phyloP scores from a whole-genome alignment of 768 basidiomycete genomes.

The Jaapia argillacea region DNA sequence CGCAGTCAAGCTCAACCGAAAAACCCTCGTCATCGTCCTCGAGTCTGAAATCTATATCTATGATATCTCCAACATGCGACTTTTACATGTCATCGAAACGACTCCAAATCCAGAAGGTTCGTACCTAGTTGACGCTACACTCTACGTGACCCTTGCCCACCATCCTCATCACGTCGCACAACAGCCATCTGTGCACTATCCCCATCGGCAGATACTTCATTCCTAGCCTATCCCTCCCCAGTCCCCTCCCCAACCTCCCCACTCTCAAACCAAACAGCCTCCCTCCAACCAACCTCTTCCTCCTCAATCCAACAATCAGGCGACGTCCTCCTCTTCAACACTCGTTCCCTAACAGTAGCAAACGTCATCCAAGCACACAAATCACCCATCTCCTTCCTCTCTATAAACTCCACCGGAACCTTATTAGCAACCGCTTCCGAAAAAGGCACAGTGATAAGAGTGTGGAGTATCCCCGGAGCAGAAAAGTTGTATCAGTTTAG shows the following conservation, averaged over 20 bases:
- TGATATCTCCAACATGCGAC: conserved; percentile 97
- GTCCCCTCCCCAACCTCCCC: conserved; percentile 74
- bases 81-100: conserved; percentile 96
- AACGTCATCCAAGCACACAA: conserved; percentile 99
- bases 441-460: conserved; percentile 95
- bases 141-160: conserved; percentile 2
- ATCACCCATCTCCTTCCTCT: conserved; percentile 77
- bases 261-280: conserved; percentile 31
- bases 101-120: conserved; percentile 90
- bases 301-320: conserved; percentile 39
- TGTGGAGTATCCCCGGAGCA: conserved; percentile 84
- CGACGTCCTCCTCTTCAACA: conserved; percentile 93
- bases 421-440: conserved; percentile 90
- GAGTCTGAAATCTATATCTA: conserved; percentile 99
- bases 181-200: conserved; percentile 91
- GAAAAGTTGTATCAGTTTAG: conserved; percentile 96
- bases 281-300: conserved; percentile 22
- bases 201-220: conserved; percentile 86
- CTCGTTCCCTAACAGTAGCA: conserved; percentile 80
- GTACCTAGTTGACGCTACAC: conserved; percentile 7
- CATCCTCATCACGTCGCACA: conserved; percentile 3
- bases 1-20: conserved; percentile 95
- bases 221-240: conserved; percentile 93
- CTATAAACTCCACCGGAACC: conserved; percentile 80
- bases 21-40: conserved; percentile 90